phyloP scores from a whole-genome alignment of 2,329 filamentous ascomycete genomes.

The Clarireedia homoeocarpa region DNA sequence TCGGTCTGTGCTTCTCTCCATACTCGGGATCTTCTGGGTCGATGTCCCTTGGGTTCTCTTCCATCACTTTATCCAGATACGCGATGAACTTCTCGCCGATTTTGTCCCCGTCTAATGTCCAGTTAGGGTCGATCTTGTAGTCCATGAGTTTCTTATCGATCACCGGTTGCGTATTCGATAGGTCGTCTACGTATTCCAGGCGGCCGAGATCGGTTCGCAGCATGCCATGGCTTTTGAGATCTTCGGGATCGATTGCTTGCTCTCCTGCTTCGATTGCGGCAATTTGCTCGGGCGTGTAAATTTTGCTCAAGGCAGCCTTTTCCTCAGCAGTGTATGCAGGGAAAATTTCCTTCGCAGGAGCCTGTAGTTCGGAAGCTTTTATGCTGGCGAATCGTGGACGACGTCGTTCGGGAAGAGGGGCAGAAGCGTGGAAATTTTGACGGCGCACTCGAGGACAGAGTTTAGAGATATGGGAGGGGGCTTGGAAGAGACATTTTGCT shows the following conservation, averaged over 20 bases:
- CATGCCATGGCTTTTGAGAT: conserved; percentile 66
- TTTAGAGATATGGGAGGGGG: conserved; percentile 33
- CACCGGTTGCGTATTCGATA: conserved; percentile 66
- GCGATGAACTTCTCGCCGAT: conserved; percentile 49
- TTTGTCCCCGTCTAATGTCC: conserved; percentile 52
- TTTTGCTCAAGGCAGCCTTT: conserved; percentile 50
- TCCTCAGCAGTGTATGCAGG: conserved; percentile 62
- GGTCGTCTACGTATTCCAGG: conserved; percentile 74
- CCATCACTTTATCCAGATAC: conserved; percentile 29
- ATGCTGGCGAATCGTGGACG: conserved; percentile 34
- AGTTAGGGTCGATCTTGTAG: conserved; percentile 21
- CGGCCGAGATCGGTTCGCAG: conserved; percentile 65
- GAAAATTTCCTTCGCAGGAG: conserved; percentile 38
- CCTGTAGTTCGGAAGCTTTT: conserved; percentile 29
- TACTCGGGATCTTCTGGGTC: conserved; percentile 12
- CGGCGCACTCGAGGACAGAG: conserved; percentile 35
- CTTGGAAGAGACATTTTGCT: conserved; percentile 42
- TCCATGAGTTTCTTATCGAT: conserved; percentile 60
- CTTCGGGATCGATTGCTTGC: conserved; percentile 62
- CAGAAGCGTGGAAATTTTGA: conserved; percentile 41
- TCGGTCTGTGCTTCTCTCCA: conserved; percentile 11
- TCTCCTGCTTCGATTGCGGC: conserved; percentile 77
- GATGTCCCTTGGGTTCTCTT: conserved; percentile 12
- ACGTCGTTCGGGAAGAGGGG: conserved; percentile 30
- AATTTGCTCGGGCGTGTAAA: conserved; percentile 76